Percentiles rank a stretch among this genome's conserved stretches.
These are phyloP conservation scores for Sporodiniella umbellata DNA, from an alignment of 371 early-diverging fungal species.

Conservation along the genomic window DNA sequence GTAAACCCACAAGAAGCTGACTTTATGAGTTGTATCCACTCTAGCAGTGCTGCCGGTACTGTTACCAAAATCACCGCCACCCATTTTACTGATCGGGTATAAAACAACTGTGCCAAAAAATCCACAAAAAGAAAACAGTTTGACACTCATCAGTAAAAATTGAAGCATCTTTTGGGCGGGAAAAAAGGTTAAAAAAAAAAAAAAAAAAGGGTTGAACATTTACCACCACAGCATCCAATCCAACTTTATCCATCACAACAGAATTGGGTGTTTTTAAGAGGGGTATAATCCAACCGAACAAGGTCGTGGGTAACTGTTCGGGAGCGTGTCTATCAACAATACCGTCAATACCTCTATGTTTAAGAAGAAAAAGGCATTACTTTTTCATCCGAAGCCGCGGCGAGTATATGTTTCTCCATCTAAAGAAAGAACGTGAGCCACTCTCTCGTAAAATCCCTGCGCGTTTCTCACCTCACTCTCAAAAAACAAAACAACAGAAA, in stretches of 20 bases:
- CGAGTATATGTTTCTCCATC: slow-evolving; percentile 59
- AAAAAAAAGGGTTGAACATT: background rate
- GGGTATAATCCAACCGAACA: slow-evolving; percentile 65
- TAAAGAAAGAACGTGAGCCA: slow-evolving; percentile 12
- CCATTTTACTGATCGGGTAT: slow-evolving; percentile 46
- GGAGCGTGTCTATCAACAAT: slow-evolving; percentile 47
- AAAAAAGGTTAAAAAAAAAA: background rate
- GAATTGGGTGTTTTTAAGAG: slow-evolving; percentile 51
- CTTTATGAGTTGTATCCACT: slow-evolving; percentile 15
- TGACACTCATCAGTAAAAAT: slow-evolving; percentile 49
- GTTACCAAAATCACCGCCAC: slow-evolving; percentile 39
- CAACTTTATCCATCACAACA: slow-evolving; percentile 59
- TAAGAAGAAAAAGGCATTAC: slow-evolving; percentile 20
- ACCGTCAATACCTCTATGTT: too few species aligned
- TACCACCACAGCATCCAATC: slow-evolving; percentile 68
- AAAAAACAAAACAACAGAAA: slow-evolving; percentile 43
- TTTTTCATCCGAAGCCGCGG: slow-evolving; percentile 62
- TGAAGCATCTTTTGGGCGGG: slow-evolving; percentile 37
- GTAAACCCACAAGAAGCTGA: slow-evolving; percentile 51
- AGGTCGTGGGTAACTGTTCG: slow-evolving; percentile 41
- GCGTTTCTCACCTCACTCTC: slow-evolving; percentile 31
- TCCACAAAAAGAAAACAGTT: slow-evolving; percentile 46
- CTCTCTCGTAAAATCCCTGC: too few species aligned
- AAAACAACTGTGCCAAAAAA: slow-evolving; percentile 49
- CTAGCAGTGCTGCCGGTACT: slow-evolving; percentile 22